Evolutionary conservation across 164 flowering plant genomes (phyloP).

Genomic region (Annona cherimola): DNA sequence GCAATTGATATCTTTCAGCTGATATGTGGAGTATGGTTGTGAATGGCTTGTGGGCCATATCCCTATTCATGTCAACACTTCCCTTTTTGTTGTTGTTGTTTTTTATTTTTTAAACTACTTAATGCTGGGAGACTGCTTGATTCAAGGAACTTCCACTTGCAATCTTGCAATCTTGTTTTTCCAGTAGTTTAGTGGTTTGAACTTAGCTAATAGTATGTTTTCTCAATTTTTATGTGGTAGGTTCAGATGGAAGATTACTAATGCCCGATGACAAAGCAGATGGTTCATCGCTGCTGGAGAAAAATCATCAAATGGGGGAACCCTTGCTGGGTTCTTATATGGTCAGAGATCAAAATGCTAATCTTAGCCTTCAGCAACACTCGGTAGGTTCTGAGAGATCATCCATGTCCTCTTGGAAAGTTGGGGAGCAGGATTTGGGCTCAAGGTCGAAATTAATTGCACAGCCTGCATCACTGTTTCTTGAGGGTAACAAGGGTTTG

Average conservation of each 20-base stretch:
- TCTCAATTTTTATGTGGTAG: conserved; percentile 2
- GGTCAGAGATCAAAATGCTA: conserved; percentile 27
- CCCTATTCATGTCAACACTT: not conserved
- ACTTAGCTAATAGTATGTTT: not conserved
- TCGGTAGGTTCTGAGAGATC: conserved; percentile 33
- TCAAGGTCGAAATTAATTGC: conserved; percentile 22
- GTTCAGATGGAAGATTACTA: conserved; percentile 14
- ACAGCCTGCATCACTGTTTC: conserved; percentile 25
- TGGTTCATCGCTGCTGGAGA: conserved; percentile 42
- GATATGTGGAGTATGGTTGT: too few species aligned
- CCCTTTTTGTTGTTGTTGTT: not conserved
- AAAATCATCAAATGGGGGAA: conserved; percentile 24
- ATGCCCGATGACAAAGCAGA: conserved; percentile 25
- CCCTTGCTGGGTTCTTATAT: conserved; percentile 19
- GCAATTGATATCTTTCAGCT: too few species aligned
- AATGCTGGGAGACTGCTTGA: not conserved
- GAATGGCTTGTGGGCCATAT: not conserved
- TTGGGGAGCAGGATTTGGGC: conserved; percentile 28
- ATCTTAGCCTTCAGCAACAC: conserved; percentile 14
- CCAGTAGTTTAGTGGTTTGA: too few species aligned
- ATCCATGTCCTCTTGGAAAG: conserved; percentile 31
- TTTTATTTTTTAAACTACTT: too few species aligned
- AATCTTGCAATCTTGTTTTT: not conserved
- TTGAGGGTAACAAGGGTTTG: conserved; percentile 25
- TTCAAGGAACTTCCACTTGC: not conserved